Evolutionary conservation across 2,329 filamentous ascomycete species (phyloP), one percentile per base, ranked within the genome.

Genomic region (Mariannaea sp.): DNA sequence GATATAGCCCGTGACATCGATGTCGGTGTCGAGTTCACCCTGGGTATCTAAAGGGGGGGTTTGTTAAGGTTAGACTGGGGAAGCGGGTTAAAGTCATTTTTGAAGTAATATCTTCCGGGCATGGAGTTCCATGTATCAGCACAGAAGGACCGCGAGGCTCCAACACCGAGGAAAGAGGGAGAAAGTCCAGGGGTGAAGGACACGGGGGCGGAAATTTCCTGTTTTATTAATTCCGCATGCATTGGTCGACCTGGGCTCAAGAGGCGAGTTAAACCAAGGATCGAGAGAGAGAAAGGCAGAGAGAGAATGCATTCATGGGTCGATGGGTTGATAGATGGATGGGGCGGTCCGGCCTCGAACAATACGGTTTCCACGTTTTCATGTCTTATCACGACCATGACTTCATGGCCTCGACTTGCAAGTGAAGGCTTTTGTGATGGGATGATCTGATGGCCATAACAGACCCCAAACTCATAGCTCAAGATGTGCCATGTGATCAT

Each of bases 11-110:
- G 93, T 69, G 92, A 97, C 68, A 97, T 97, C 70, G 94, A 97
- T 70, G 93, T 97, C 63, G 93, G 92, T 68, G 93, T 97, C 68
- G 90, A 96, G 79, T 96, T 96, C 78, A 89, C 86, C 66, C 83
- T 96, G 71, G 93, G 92, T 79, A 97, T 97, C 80, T 97, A 90
- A 79, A 69, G n/a, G n/a, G n/a, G n/a, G n/a, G 55, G 53, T 53
- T 52, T 33, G 32, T 53, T 35, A 36, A 29, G 44, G 49, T 45
- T 54, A 57, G 53, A 62, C 27, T 47, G 46, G 51, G 56, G 22
- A 45, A 51, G 39, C 2, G 29, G 47, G 48, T 54, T 57, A 55
- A 55, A 57, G 53, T 32, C 51, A 56, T 53, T 60, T n/a, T 53
- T 51, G 59, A 64, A 68, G 65, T 70, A 70, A 61, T 66, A 66